These are phyloP conservation scores for Artemisia argyi DNA, from an alignment of 129 eudicot genomes.

Conservation along the genomic window DNA sequence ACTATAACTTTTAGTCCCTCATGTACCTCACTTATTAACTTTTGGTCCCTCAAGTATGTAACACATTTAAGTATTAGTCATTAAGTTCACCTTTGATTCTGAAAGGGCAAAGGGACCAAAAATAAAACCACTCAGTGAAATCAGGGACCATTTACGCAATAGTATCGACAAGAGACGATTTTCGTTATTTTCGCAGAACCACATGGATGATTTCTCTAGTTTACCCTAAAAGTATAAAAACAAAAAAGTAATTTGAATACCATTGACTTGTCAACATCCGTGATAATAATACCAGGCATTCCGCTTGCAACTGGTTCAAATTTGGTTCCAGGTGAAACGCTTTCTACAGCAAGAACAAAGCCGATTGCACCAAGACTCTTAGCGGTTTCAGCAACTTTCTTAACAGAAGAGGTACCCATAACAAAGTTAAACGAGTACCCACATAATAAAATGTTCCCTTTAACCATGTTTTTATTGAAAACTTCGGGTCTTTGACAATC, in stretches of 20 bases:
- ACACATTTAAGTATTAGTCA: no score
- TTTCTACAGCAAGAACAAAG: slow-evolving; percentile 94
- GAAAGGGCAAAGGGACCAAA: no score
- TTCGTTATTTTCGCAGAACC: no score
- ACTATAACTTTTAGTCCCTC: no score
- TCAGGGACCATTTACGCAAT: no score
- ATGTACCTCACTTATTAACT: no score
- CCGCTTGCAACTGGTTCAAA: slow-evolving; percentile 83
- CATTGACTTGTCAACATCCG: slow-evolving; percentile 76
- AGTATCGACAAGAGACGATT: no score
- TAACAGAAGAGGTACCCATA: slow-evolving; percentile 72
- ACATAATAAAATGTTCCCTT: slow-evolving; percentile 88
- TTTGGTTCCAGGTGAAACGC: slow-evolving; percentile 85
- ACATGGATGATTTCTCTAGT: no score
- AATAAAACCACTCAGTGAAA: no score
- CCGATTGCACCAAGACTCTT: slow-evolving; percentile 91
- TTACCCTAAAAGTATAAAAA: not conserved
- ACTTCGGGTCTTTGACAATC: slow-evolving; percentile 95
- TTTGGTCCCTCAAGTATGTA: no score
- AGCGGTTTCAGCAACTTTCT: slow-evolving; percentile 80
- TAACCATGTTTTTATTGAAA: slow-evolving; percentile 74
- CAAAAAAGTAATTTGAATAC: slow-evolving; percentile 30
- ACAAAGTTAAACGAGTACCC: slow-evolving; percentile 96
- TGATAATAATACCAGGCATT: slow-evolving; percentile 81
- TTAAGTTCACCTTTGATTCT: no score